Conservation (phyloP, 2,329 filamentous ascomycete genomes). For the Cercospora beticola region DNA sequence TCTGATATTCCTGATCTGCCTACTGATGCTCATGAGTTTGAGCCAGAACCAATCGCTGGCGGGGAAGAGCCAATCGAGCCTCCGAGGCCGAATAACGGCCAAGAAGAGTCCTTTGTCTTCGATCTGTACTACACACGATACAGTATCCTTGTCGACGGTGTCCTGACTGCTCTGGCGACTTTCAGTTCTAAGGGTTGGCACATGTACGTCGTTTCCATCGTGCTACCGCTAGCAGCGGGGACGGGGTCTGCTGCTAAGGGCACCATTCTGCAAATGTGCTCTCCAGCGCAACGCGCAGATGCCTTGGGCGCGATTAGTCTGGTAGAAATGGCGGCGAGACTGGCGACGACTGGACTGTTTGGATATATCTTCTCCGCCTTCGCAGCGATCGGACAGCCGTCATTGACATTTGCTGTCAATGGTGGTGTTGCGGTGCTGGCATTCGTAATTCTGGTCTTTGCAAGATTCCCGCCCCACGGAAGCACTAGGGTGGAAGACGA, state of each 20-base stretch:
- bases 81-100: slow-evolving; percentile 17
- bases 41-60: slow-evolving; percentile 33
- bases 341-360: slow-evolving; percentile 64
- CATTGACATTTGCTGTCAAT: slow-evolving; percentile 67
- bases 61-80: slow-evolving; percentile 51
- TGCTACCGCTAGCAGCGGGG: slow-evolving; percentile 68
- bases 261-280: slow-evolving; percentile 70
- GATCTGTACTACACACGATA: slow-evolving; percentile 67
- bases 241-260: slow-evolving; percentile 70
- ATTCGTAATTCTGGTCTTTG: slow-evolving; percentile 48
- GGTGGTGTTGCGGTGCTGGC: slow-evolving; percentile 59
- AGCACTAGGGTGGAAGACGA: slow-evolving; percentile 33
- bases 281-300: slow-evolving; percentile 61
- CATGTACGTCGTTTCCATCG: slow-evolving; percentile 64
- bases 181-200: slow-evolving; percentile 66
- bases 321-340: slow-evolving; percentile 66
- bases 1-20: slow-evolving; percentile 30
- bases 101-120: slow-evolving; percentile 56
- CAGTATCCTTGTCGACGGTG: slow-evolving; percentile 64
- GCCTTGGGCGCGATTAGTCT: slow-evolving; percentile 68
- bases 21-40: slow-evolving; percentile 36
- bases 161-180: slow-evolving; percentile 62
- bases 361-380: slow-evolving; percentile 66
- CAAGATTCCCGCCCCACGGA: slow-evolving; percentile 48
- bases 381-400: slow-evolving; percentile 58